Percentiles rank a stretch among this genome's conserved stretches.
Evolutionary conservation across 441 rosid genomes (phyloP).

Genomic region (Adansonia grandidieri): DNA sequence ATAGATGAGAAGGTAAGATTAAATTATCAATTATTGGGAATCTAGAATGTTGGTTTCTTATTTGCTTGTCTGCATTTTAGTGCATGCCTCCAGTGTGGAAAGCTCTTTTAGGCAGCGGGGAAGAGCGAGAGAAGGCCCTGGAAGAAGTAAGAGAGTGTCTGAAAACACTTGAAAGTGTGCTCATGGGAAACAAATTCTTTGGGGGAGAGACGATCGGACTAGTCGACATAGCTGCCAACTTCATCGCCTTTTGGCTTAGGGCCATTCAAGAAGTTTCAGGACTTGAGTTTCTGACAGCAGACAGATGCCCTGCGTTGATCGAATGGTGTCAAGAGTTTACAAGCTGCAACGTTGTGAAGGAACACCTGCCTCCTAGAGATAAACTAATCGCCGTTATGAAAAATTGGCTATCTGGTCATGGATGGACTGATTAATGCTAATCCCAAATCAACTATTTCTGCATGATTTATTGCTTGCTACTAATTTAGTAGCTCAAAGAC

Average conservation of each 20-base stretch:
- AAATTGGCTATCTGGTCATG: slow-evolving; percentile 10
- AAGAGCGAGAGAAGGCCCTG: slow-evolving; percentile 36
- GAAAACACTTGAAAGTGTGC: slow-evolving; percentile 33
- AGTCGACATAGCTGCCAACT: slow-evolving; percentile 10
- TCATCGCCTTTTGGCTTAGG: neutral
- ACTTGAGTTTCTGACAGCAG: slow-evolving; percentile 28
- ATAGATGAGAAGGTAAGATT: slow-evolving; percentile 34
- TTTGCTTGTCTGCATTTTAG: slow-evolving; percentile 17
- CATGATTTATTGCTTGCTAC: neutral
- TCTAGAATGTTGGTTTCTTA: neutral
- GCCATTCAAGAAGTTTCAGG: neutral
- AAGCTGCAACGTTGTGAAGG: slow-evolving; percentile 33
- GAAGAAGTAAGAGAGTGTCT: slow-evolving; percentile 24
- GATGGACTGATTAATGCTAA: slow-evolving; percentile 12
- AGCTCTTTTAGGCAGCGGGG: slow-evolving; percentile 24
- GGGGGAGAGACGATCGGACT: slow-evolving; percentile 42
- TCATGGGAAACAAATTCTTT: slow-evolving; percentile 38
- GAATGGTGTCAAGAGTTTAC: slow-evolving; percentile 42
- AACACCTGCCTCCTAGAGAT: slow-evolving; percentile 47
- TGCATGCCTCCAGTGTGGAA: slow-evolving; percentile 35
- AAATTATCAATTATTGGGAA: too few relatives aligned
- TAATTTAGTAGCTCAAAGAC: too few relatives aligned
- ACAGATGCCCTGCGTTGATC: slow-evolving; percentile 35
- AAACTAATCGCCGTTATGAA: slow-evolving; percentile 5
- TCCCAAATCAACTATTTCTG: neutral